These are phyloP conservation scores for Phylloporus gajari DNA, from an alignment of 1,284 basidiomycete genomes.

Conservation along the genomic window DNA sequence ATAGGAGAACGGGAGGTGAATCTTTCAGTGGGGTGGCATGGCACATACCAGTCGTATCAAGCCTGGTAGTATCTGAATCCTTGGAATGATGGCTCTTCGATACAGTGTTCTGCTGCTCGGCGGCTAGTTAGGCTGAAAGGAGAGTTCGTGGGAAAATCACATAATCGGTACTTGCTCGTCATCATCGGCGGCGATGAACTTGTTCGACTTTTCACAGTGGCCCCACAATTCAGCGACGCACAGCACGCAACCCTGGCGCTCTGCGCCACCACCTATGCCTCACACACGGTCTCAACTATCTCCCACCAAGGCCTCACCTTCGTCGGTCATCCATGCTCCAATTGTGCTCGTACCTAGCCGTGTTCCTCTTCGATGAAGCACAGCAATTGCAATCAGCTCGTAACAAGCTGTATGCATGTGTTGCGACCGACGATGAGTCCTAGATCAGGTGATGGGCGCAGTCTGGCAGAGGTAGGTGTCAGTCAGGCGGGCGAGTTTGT, in stretches of 20 bases:
- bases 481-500: conserved; percentile 90
- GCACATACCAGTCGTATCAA: too few species aligned
- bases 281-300: conserved; percentile 85
- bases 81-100: too few species aligned
- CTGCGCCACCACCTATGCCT: conserved; percentile 84
- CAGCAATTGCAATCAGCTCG: conserved; percentile 79
- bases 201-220: conserved; percentile 68
- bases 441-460: conserved; percentile 88
- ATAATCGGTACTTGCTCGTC: neutral
- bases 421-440: conserved; percentile 82
- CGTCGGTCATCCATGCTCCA: conserved; percentile 88
- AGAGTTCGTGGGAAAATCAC: too few species aligned
- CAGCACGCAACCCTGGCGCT: conserved; percentile 72
- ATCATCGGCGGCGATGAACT: conserved; percentile 25
- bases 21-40: too few species aligned
- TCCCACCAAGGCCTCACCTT: conserved; percentile 71
- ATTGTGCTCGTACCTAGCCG: conserved; percentile 89
- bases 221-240: conserved; percentile 69
- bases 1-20: too few species aligned
- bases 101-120: too few species aligned
- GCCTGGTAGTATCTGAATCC: too few species aligned
- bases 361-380: conserved; percentile 83
- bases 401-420: conserved; percentile 86
- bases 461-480: conserved; percentile 75
- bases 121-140: too few species aligned